Conservation (phyloP, 2,329 filamentous ascomycete genomes). For the Xylariales sp. region DNA sequence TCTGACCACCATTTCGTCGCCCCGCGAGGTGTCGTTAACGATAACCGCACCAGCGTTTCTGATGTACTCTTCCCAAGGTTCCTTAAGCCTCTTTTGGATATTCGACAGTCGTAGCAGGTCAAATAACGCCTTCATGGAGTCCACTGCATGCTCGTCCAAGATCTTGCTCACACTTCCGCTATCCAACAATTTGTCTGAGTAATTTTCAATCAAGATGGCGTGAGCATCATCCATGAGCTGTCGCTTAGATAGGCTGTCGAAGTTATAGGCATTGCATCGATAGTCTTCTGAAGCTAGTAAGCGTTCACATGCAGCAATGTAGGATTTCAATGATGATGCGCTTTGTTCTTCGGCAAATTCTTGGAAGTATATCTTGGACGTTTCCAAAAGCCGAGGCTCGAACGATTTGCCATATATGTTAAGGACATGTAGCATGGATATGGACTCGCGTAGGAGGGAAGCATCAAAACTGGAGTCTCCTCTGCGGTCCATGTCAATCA, state of each 20-base stretch:
- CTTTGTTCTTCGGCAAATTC: slow-evolving; percentile 67
- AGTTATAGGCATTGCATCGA: slow-evolving; percentile 74
- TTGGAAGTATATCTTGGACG: slow-evolving; percentile 64
- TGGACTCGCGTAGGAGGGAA: slow-evolving; percentile 64
- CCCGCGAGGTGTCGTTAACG: slow-evolving; percentile 72
- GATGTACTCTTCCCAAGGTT: slow-evolving; percentile 77
- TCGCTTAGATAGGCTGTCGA: slow-evolving; percentile 79
- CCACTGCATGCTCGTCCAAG: slow-evolving; percentile 64
- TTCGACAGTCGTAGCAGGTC: slow-evolving; percentile 67
- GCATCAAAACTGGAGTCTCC: slow-evolving; percentile 54
- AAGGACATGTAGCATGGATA: slow-evolving; percentile 82
- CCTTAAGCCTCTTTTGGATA: slow-evolving; percentile 65
- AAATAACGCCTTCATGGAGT: slow-evolving; percentile 73
- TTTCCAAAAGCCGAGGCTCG: slow-evolving; percentile 67
- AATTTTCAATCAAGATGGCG: slow-evolving; percentile 63
- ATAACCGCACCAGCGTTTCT: slow-evolving; percentile 69
- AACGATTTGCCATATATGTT: slow-evolving; percentile 76
- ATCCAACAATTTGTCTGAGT: slow-evolving; percentile 63
- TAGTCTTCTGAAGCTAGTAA: slow-evolving; percentile 69
- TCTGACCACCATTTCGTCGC: slow-evolving; percentile 81
- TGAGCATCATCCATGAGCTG: slow-evolving; percentile 72
- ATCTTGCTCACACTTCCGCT: slow-evolving; percentile 66
- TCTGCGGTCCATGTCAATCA: slow-evolving; percentile 69
- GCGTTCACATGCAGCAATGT: slow-evolving; percentile 65
- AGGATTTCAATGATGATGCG: slow-evolving; percentile 62